Base-by-base conservation (phyloP, 805 yeast genomes). In the Debaryomyces castellii region DNA sequence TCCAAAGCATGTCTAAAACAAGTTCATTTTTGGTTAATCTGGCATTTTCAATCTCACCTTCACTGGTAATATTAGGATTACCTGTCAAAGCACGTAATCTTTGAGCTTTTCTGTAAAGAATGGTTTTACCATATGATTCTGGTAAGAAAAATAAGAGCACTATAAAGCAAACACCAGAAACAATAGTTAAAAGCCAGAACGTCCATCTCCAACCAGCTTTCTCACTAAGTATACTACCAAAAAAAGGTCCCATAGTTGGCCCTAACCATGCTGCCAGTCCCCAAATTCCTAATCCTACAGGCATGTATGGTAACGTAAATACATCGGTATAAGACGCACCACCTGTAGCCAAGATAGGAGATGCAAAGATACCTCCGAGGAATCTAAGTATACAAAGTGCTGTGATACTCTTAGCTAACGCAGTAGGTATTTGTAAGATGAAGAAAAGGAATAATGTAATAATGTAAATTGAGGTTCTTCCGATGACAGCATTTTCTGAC, bases 271-370 rank as follows among this genome's bases (percentile, higher is more conserved):
- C 76, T 37, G 77, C 80, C 24, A 71, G 52, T 16, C 80, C 69
- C 82, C 83, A 80, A 11, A 63, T 45, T 8, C 75, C 74, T 41
- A 80, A 58, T 3, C 74, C 71, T 12, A 70, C 49, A 1, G 82
- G 77, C 32, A 70, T 58, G 39, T 60, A 59, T 2, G 76, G 67
- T 14, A 66, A 57, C 3, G 58, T 34, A 24, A 75, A 55, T 35
- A 80, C 55, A 53, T 80, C 85, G 16, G 74, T 72, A 27, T 78
- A 53, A 3, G 77, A 65, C 5, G 80, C 84, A 41, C 78, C 82
- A 30, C 81, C 83, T 9, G 79, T 76, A 1, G 81, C 73, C 43
- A 79, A 50, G 4, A 78, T 67, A 3, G 84, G 82, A 2, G 81
- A 72, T 9, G 80, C 74, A 41, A 77, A 69, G 16, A 80, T 50